These are phyloP conservation scores for Linnemannia elongata DNA, from an alignment of 192 early-diverging fungal genomes.

Conservation along the genomic window DNA sequence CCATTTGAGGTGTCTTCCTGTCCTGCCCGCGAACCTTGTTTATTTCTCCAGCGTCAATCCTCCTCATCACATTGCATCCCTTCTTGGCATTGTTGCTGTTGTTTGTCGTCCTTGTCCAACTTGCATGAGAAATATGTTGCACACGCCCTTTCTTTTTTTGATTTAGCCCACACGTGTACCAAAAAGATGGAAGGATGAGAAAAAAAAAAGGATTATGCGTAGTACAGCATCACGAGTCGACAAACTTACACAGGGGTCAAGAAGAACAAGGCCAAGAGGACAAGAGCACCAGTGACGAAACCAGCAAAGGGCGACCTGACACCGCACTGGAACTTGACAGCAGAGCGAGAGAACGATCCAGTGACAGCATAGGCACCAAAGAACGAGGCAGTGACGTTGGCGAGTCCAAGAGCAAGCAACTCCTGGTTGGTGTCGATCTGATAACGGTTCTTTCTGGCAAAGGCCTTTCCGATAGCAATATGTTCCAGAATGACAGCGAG, in stretches of 20 bases:
- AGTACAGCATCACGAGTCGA: not conserved
- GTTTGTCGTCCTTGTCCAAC: not conserved
- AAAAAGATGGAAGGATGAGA: not conserved
- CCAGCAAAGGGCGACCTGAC: slow-evolving; percentile 85
- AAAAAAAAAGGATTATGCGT: not conserved
- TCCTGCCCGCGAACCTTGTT: not conserved
- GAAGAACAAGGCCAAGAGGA: slow-evolving; percentile 85
- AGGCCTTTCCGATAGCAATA: slow-evolving; percentile 89
- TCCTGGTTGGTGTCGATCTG: slow-evolving; percentile 87
- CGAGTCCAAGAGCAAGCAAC: slow-evolving; percentile 87
- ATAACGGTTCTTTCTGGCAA: slow-evolving; percentile 90
- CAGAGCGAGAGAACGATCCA: slow-evolving; percentile 94
- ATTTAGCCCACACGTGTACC: not conserved
- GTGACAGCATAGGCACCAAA: slow-evolving; percentile 91
- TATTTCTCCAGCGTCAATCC: too few relatives aligned
- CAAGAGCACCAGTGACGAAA: slow-evolving; percentile 82
- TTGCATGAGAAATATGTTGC: not conserved
- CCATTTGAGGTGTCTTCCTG: not conserved
- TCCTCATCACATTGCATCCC: too few relatives aligned
- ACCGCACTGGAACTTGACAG: slow-evolving; percentile 92
- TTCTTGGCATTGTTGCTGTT: not conserved
- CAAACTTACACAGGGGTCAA: slow-evolving; percentile 75
- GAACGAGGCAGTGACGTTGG: slow-evolving; percentile 89
- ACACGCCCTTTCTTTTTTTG: not conserved
- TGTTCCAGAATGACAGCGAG: slow-evolving; percentile 91